These are phyloP conservation scores for Tricholoma furcatifolium DNA, from an alignment of 768 basidiomycete genomes.

Conservation along the genomic window DNA sequence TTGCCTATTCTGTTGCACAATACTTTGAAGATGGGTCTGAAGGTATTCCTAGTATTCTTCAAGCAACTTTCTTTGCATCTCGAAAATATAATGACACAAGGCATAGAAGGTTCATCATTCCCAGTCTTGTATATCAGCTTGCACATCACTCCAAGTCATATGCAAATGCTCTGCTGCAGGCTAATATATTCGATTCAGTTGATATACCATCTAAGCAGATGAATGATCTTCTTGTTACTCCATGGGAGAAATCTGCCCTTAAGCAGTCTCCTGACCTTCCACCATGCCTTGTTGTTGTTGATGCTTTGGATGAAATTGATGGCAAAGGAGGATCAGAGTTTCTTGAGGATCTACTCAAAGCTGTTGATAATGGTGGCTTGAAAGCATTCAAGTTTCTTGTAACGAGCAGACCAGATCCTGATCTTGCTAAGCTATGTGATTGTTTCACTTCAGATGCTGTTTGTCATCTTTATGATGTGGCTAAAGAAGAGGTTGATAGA, in stretches of 20 bases:
- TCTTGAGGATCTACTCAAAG: background rate
- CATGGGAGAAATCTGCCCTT: conserved; percentile 17
- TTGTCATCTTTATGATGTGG: conserved; percentile 10
- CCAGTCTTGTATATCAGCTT: conserved; percentile 13
- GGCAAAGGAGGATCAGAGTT: background rate
- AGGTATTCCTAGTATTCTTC: conserved; percentile 17
- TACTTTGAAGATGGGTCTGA: conserved; percentile 19
- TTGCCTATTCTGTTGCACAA: conserved; percentile 14
- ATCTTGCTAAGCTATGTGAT: background rate
- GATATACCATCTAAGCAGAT: background rate
- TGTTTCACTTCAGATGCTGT: conserved; percentile 14
- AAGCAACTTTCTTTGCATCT: conserved; percentile 29
- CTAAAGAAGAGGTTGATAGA: background rate
- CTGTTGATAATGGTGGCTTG: background rate
- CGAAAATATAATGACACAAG: conserved; percentile 17
- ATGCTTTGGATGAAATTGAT: conserved; percentile 6
- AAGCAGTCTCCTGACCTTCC: background rate
- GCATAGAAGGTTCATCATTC: conserved; percentile 16
- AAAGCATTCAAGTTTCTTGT: conserved; percentile 16
- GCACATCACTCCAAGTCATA: background rate
- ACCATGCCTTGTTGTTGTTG: background rate
- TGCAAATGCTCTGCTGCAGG: background rate
- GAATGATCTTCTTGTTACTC: background rate
- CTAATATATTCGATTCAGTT: background rate
- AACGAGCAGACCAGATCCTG: background rate